Evolutionary conservation across 768 basidiomycete genomes (phyloP).

Genomic region (Xanthoconium purpureum): DNA sequence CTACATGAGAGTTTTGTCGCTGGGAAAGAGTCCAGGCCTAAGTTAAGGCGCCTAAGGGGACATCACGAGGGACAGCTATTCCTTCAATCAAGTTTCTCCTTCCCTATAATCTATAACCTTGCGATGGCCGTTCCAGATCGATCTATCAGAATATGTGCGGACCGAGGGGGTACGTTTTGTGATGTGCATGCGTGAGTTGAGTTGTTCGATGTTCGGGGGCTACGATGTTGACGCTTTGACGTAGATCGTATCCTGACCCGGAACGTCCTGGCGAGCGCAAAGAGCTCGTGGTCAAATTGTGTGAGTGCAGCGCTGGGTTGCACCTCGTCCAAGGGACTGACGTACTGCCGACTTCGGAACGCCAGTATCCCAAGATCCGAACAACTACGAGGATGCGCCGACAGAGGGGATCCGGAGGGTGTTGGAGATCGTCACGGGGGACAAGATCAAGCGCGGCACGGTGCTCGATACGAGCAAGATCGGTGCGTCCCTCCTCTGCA

Average conservation of each 20-base stretch:
- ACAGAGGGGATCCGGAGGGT: slow-evolving; percentile 91
- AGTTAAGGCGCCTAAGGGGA: too few species aligned
- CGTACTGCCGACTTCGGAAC: background rate
- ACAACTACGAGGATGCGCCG: slow-evolving; percentile 88
- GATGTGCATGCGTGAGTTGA: slow-evolving; percentile 75
- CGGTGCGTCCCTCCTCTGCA: slow-evolving; percentile 39
- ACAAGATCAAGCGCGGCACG: slow-evolving; percentile 61
- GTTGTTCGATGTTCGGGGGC: background rate
- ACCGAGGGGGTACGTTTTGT: slow-evolving; percentile 90
- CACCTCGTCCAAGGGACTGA: background rate
- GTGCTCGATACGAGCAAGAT: slow-evolving; percentile 77
- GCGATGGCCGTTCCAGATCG: slow-evolving; percentile 52
- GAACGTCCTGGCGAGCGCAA: slow-evolving; percentile 56
- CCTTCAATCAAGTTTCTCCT: too few species aligned
- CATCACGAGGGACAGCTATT: background rate
- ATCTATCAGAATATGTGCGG: slow-evolving; percentile 82
- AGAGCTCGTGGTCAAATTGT: slow-evolving; percentile 87
- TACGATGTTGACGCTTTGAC: background rate
- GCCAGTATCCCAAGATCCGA: slow-evolving; percentile 83
- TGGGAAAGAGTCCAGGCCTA: slow-evolving; percentile 1
- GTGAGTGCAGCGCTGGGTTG: slow-evolving; percentile 39
- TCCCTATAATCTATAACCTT: too few species aligned
- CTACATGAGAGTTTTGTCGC: background rate
- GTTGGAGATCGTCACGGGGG: slow-evolving; percentile 71
- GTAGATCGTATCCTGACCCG: slow-evolving; percentile 73